These are phyloP conservation scores for Coemansia asiatica DNA, from an alignment of 192 early-diverging fungal genomes.

Conservation along the genomic window DNA sequence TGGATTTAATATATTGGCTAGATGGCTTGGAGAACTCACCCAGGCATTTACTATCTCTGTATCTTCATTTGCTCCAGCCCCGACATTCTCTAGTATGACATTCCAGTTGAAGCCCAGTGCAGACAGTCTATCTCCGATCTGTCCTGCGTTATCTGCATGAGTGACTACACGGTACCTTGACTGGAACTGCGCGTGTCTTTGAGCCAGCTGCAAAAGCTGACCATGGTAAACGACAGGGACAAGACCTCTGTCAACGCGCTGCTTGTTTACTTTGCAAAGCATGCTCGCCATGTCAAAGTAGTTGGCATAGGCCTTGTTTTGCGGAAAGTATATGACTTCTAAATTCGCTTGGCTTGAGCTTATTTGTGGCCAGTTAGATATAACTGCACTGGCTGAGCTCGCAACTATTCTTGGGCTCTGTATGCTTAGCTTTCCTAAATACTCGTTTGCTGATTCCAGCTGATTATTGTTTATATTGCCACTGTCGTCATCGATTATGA, in stretches of 20 bases:
- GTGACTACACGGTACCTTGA: constrained; percentile 29
- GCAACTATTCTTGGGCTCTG: background rate
- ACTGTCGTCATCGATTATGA: background rate
- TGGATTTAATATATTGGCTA: constrained; percentile 43
- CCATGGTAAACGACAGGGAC: constrained; percentile 27
- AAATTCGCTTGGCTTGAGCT: constrained; percentile 7
- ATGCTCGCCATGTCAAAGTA: constrained; percentile 34
- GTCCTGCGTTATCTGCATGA: constrained; percentile 31
- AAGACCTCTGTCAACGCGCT: constrained; percentile 16
- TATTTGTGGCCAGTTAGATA: constrained; percentile 17
- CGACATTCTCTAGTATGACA: constrained; percentile 44
- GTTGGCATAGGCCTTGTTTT: constrained; percentile 15
- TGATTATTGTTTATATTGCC: background rate
- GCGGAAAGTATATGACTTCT: constrained; percentile 26
- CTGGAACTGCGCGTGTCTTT: constrained; percentile 33
- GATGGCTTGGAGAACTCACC: constrained; percentile 32
- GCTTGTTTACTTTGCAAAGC: constrained; percentile 42
- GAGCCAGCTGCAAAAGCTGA: constrained; percentile 25
- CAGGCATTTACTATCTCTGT: constrained; percentile 35
- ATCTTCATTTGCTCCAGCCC: constrained; percentile 34
- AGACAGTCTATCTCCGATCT: constrained; percentile 37
- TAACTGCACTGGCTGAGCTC: background rate
- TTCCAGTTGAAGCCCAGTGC: constrained; percentile 24
- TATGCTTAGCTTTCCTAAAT: background rate
- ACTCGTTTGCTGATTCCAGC: background rate